Conservation (phyloP, 2,329 filamentous ascomycete genomes). For the Nemania bipapillata region DNA sequence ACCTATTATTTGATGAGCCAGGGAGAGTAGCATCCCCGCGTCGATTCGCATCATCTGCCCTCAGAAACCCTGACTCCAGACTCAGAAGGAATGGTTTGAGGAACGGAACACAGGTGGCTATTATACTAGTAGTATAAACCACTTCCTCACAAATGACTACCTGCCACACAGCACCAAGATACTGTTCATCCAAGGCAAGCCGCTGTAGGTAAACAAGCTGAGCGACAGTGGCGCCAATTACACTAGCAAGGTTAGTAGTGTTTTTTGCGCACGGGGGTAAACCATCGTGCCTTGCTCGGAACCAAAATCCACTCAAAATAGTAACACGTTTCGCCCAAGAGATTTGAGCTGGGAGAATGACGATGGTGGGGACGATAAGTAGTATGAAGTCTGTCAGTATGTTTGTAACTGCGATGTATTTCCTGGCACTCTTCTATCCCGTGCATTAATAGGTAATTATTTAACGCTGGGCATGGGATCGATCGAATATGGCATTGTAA, state of each 20-base stretch:
- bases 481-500: not conserved
- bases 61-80: conserved; percentile 14
- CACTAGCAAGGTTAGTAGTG: not conserved
- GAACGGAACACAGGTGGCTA: conserved; percentile 16
- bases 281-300: not conserved
- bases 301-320: not conserved
- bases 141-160: not conserved
- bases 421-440: no score
- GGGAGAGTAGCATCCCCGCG: not conserved
- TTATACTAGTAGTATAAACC: conserved; percentile 18
- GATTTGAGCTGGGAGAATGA: not conserved
- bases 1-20: not conserved
- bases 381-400: no score
- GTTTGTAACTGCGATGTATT: no score
- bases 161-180: conserved; percentile 1
- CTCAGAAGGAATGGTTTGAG: conserved; percentile 21
- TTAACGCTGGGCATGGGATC: no score
- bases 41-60: conserved; percentile 6
- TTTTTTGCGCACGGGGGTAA: not conserved
- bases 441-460: no score
- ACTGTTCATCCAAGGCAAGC: conserved; percentile 10
- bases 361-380: not conserved
- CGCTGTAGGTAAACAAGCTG: not conserved
- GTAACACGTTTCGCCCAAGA: not conserved
- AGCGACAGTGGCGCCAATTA: not conserved